phyloP scores from a whole-genome alignment of 441 rosid genomes.

The Croton setiger region DNA sequence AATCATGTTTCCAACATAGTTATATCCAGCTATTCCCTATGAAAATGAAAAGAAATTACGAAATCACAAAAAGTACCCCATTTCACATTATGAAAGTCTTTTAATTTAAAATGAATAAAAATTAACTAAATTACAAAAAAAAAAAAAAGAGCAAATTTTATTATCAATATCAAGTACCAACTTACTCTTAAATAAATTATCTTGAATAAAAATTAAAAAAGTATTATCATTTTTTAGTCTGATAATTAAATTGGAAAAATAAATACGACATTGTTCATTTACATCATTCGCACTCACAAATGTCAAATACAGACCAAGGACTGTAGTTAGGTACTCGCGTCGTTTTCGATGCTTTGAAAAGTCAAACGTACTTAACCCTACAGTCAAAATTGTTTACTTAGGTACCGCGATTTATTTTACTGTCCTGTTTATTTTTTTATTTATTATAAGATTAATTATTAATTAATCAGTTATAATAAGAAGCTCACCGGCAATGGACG shows the following conservation, averaged over 20 bases:
- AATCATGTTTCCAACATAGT: constrained; percentile 4
- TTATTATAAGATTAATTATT: not conserved
- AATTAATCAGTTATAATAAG: not conserved
- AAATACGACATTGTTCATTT: not conserved
- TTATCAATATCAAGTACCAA: too few relatives aligned
- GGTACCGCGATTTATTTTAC: not conserved
- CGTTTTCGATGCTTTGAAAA: constrained; percentile 33
- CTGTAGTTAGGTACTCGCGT: constrained; percentile 12
- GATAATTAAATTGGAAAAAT: not conserved
- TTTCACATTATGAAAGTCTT: not conserved
- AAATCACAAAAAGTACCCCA: not conserved
- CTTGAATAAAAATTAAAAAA: not conserved
- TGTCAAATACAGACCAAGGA: not conserved
- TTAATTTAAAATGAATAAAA: too few relatives aligned
- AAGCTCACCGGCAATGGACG: constrained; percentile 64
- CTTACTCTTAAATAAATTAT: too few relatives aligned
- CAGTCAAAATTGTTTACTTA: constrained; percentile 5
- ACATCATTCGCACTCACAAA: not conserved
- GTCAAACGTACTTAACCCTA: constrained; percentile 27
- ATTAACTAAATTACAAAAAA: too few relatives aligned
- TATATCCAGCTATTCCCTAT: not conserved
- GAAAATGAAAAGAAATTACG: not conserved
- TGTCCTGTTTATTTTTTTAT: not conserved
- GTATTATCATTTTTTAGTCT: not conserved
- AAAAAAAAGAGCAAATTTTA: too few relatives aligned